Conservation (phyloP, 2,329 filamentous ascomycete species). For the Cladophialophora immunda region DNA sequence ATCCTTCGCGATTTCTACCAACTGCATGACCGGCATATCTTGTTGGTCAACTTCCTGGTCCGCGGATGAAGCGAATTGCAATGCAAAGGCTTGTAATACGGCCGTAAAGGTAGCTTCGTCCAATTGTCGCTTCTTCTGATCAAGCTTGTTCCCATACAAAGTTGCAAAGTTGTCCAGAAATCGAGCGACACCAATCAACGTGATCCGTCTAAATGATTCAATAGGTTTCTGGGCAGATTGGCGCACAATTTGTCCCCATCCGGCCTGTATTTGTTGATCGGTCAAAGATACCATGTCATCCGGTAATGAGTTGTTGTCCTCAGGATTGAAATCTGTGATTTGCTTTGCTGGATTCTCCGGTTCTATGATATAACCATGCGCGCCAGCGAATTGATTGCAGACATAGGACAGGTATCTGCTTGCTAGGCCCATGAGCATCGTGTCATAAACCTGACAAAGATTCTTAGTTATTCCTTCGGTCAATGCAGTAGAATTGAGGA, state of each 20-base stretch:
- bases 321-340: neutral
- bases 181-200: slow-evolving; percentile 18
- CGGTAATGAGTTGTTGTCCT: neutral
- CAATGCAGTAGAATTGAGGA: slow-evolving; percentile 13
- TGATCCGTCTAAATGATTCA: slow-evolving; percentile 12
- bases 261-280: too few species aligned
- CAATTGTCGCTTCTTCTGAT: neutral
- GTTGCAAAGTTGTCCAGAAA: slow-evolving; percentile 22
- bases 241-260: too few species aligned
- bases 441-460: slow-evolving; percentile 15
- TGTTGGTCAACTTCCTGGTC: slow-evolving; percentile 3
- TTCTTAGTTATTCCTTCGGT: neutral
- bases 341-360: neutral
- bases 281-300: neutral
- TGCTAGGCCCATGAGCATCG: slow-evolving; percentile 14
- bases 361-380: slow-evolving; percentile 19
- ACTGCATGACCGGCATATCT: too few species aligned
- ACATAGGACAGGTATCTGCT: slow-evolving; percentile 17
- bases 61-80: slow-evolving; percentile 11
- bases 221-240: neutral
- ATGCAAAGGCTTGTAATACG: slow-evolving; percentile 18
- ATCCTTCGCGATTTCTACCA: too few species aligned
- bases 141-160: slow-evolving; percentile 23
- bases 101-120: slow-evolving; percentile 10
- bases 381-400: slow-evolving; percentile 18